phyloP scores from a whole-genome alignment of 108 stramenopile genomes.

The Nitzschia sp. region DNA sequence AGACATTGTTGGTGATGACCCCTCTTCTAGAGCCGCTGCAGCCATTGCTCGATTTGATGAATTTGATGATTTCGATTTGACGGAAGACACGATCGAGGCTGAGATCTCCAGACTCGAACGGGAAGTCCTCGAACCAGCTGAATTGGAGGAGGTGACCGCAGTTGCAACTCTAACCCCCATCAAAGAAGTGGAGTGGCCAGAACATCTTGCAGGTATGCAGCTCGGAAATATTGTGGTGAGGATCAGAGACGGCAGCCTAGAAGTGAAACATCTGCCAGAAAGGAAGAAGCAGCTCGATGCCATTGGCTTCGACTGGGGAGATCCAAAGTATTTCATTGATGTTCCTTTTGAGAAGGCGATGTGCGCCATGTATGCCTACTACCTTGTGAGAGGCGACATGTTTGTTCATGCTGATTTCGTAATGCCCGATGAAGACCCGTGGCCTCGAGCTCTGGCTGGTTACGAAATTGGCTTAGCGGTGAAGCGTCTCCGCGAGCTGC shows the following conservation, averaged over 20 bases:
- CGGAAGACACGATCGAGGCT: conserved; percentile 33
- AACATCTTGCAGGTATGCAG: conserved; percentile 80
- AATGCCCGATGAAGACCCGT: conserved; percentile 91
- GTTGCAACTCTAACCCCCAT: conserved; percentile 6
- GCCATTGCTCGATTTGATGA: conserved; percentile 30
- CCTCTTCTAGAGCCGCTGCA: conserved; percentile 15
- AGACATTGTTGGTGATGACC: conserved; percentile 36
- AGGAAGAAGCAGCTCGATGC: conserved; percentile 79
- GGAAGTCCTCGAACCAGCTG: conserved; percentile 13
- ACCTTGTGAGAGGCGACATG: conserved; percentile 86
- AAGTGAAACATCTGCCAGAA: conserved; percentile 79
- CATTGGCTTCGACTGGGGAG: conserved; percentile 92
- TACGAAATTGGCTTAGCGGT: conserved; percentile 85
- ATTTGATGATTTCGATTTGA: conserved; percentile 19
- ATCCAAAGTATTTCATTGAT: conserved; percentile 72
- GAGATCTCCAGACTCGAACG: conserved; percentile 38
- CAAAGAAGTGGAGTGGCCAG: conserved; percentile 65
- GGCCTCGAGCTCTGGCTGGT: conserved; percentile 84
- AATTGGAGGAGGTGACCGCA: conserved; percentile 15
- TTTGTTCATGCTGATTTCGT: conserved; percentile 78
- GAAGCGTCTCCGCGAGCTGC: conserved; percentile 70
- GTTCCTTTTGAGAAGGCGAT: conserved; percentile 90
- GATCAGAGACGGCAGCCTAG: conserved; percentile 86
- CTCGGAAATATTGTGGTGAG: conserved; percentile 73
- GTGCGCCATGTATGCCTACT: conserved; percentile 82